Evolutionary conservation across 225 moss, liverwort and hornwort genomes (phyloP).

Genomic region (Sphagnum tenellum): DNA sequence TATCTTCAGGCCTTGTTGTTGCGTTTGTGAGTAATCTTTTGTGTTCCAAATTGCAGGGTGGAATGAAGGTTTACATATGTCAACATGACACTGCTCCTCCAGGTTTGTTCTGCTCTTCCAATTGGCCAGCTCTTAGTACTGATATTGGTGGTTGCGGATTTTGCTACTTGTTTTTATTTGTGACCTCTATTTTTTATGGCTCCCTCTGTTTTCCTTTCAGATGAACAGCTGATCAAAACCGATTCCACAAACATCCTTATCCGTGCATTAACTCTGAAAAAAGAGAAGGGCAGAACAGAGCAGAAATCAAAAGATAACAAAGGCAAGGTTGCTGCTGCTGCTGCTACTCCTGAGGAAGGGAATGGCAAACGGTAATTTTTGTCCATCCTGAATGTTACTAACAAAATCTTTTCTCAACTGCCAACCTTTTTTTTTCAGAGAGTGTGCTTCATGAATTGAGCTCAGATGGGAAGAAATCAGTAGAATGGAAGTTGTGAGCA

Average conservation of each 20-base stretch:
- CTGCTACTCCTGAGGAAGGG: constrained; percentile 37
- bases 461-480: no score
- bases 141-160: no score
- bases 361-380: constrained; percentile 76
- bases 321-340: constrained; percentile 41
- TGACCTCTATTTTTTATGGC: no score
- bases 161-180: no score
- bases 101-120: constrained; percentile 23
- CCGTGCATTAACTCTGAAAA: constrained; percentile 69
- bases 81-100: constrained; percentile 98
- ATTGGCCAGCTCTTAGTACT: no score
- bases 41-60: constrained; percentile 39
- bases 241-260: constrained; percentile 96
- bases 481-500: no score
- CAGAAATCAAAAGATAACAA: constrained; percentile 72
- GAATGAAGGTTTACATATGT: constrained; percentile 78
- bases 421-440: no score
- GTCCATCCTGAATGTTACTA: no score
- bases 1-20: neutral
- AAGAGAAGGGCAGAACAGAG: constrained; percentile 50
- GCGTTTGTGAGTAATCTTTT: neutral
- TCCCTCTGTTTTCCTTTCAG: constrained; percentile 17
- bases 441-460: no score
- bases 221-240: constrained; percentile 93
- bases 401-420: no score